Conservation (phyloP, 2,329 filamentous ascomycete genomes). For the Ophiostoma perfectum region DNA sequence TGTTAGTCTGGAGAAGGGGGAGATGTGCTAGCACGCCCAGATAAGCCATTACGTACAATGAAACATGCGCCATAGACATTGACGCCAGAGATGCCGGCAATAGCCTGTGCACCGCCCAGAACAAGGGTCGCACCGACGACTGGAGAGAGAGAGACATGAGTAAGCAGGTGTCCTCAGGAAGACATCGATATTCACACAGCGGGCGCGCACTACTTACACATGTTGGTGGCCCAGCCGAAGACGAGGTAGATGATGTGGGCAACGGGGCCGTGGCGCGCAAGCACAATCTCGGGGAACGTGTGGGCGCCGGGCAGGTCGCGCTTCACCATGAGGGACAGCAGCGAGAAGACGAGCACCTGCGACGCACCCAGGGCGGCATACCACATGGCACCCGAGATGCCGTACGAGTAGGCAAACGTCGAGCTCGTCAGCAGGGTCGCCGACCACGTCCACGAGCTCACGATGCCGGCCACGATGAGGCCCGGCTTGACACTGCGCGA, state of each 20-base stretch:
- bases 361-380: slow-evolving; percentile 38
- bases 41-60: slow-evolving; percentile 23
- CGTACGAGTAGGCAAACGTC: slow-evolving; percentile 40
- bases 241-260: slow-evolving; percentile 39
- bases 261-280: slow-evolving; percentile 35
- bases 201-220: slow-evolving; percentile 25
- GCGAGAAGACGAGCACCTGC: slow-evolving; percentile 39
- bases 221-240: slow-evolving; percentile 38
- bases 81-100: slow-evolving; percentile 38
- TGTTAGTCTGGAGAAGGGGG: too few species aligned
- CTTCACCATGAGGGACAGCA: slow-evolving; percentile 41
- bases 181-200: too few species aligned
- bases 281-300: slow-evolving; percentile 41
- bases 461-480: slow-evolving; percentile 43
- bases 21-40: too few species aligned
- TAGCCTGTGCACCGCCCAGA: slow-evolving; percentile 37
- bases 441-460: slow-evolving; percentile 47
- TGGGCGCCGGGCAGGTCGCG: slow-evolving; percentile 37
- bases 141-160: not conserved
- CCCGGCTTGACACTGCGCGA: slow-evolving; percentile 39
- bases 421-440: slow-evolving; percentile 39
- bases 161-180: too few species aligned
- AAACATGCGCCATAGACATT: slow-evolving; percentile 40
- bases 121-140: slow-evolving; percentile 38
- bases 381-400: slow-evolving; percentile 40